Conservation (phyloP, 2,329 filamentous ascomycete genomes). For the Neofusicoccum kwambonambiense region DNA sequence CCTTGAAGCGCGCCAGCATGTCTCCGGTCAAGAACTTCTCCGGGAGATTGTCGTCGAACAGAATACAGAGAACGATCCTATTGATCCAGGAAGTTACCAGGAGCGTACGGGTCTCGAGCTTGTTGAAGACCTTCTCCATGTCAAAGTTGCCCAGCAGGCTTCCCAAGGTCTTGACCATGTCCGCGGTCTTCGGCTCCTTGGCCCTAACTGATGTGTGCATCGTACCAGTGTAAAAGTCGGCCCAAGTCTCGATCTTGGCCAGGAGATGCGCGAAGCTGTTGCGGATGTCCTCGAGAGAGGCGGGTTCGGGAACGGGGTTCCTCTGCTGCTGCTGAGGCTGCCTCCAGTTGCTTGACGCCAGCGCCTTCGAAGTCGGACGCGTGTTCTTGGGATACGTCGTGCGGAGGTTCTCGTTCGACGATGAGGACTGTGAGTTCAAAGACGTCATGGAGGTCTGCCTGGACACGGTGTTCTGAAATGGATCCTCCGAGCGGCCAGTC, state of each 20-base stretch:
- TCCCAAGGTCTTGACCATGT: not conserved
- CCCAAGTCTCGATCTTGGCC: not conserved
- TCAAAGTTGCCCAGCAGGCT: not conserved
- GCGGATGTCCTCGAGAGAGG: not conserved
- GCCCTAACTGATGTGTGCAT: slow-evolving; percentile 1
- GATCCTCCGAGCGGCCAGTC: not conserved
- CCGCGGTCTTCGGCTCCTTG: not conserved
- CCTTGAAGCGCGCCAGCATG: not conserved
- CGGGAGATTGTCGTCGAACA: not conserved
- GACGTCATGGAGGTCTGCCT: not conserved
- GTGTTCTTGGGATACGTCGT: not conserved
- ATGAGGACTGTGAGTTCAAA: not conserved
- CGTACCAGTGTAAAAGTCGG: not conserved
- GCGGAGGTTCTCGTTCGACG: not conserved
- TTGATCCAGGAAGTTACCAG: not conserved
- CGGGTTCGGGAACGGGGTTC: not conserved
- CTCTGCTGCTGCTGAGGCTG: not conserved
- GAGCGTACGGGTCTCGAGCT: not conserved
- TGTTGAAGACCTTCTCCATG: not conserved
- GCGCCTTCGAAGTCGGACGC: not conserved
- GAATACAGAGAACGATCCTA: not conserved
- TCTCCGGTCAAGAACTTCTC: not conserved
- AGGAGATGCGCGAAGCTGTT: not conserved
- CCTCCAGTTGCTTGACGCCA: not conserved
- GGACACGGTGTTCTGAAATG: not conserved